A percentile compares a stretch with the other conserved stretches of the same genome.
These are phyloP conservation scores for Oidium heveae DNA, from an alignment of 2,329 filamentous ascomycete species.

Conservation along the genomic window DNA sequence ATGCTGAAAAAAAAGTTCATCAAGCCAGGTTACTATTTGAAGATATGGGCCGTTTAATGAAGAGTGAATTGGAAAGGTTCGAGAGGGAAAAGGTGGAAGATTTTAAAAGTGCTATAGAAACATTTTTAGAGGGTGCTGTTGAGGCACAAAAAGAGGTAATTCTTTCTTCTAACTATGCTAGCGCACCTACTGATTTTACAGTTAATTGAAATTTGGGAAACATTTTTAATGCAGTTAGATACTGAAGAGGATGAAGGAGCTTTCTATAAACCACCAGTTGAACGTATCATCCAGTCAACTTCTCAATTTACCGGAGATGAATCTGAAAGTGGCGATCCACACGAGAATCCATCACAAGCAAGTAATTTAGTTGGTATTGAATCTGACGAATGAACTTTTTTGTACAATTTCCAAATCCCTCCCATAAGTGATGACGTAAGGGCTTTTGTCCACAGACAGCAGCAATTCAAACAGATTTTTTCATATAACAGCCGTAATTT, in stretches of 20 bases:
- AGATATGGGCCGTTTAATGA: conserved; percentile 90
- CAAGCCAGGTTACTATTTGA: conserved; percentile 79
- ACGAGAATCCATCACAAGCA: too few species aligned
- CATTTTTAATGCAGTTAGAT: conserved; percentile 86
- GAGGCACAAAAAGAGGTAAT: conserved; percentile 92
- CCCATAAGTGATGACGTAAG: too few species aligned
- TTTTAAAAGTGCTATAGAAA: conserved; percentile 95
- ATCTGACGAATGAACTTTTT: too few species aligned
- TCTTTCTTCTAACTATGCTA: too few species aligned
- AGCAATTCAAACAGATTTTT: too few species aligned
- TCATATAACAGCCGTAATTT: too few species aligned
- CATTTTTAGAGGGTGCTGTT: conserved; percentile 85
- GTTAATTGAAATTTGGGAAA: conserved; percentile 84
- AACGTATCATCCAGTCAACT: too few species aligned
- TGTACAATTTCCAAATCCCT: too few species aligned
- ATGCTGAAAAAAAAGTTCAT: conserved; percentile 81
- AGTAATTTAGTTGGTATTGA: too few species aligned
- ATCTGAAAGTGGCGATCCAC: too few species aligned
- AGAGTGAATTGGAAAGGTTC: conserved; percentile 72
- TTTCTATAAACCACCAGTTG: conserved; percentile 33
- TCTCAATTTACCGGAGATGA: too few species aligned
- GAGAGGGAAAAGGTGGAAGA: conserved; percentile 96
- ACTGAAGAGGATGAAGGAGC: conserved; percentile 63
- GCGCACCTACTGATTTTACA: conserved; percentile 9
- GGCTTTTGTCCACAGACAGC: too few species aligned